Evolutionary conservation across 2,329 filamentous ascomycete species (phyloP).

Genomic region (Exophiala oligosperma): DNA sequence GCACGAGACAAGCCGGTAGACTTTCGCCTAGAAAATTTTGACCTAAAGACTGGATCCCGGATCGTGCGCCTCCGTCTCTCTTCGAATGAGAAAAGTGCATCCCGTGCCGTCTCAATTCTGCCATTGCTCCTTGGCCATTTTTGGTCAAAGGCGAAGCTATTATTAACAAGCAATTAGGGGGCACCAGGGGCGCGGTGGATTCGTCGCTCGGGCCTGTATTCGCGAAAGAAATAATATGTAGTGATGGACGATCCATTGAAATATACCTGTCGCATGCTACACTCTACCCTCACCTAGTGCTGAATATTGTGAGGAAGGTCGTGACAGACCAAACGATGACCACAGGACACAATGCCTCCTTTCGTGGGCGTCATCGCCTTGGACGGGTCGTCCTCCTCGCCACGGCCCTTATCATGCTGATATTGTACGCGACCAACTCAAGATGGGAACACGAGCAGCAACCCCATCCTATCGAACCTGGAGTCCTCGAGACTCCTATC

Average conservation of each 20-base stretch:
- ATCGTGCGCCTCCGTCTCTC: not conserved
- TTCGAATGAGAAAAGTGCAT: not conserved
- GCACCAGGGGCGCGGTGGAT: too few species aligned
- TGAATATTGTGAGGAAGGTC: not conserved
- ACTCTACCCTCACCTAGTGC: too few species aligned
- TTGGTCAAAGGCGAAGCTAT: not conserved
- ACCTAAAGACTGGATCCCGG: too few species aligned
- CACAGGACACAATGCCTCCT: not conserved
- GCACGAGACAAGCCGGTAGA: too few species aligned
- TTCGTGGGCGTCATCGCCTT: not conserved
- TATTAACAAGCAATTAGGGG: not conserved
- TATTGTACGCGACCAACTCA: not conserved
- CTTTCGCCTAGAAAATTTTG: too few species aligned
- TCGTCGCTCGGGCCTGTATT: too few species aligned
- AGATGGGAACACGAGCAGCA: not conserved
- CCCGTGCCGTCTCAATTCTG: too few species aligned
- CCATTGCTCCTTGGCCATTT: too few species aligned
- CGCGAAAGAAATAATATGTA: too few species aligned
- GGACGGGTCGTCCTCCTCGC: not conserved
- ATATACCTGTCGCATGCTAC: too few species aligned
- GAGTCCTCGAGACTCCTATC: not conserved
- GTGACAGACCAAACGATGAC: not conserved
- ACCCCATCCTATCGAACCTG: not conserved
- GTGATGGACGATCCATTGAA: too few species aligned
- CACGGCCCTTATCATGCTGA: not conserved